Conservation (phyloP, 208 protist species). For the Wallacemonas sp. region DNA sequence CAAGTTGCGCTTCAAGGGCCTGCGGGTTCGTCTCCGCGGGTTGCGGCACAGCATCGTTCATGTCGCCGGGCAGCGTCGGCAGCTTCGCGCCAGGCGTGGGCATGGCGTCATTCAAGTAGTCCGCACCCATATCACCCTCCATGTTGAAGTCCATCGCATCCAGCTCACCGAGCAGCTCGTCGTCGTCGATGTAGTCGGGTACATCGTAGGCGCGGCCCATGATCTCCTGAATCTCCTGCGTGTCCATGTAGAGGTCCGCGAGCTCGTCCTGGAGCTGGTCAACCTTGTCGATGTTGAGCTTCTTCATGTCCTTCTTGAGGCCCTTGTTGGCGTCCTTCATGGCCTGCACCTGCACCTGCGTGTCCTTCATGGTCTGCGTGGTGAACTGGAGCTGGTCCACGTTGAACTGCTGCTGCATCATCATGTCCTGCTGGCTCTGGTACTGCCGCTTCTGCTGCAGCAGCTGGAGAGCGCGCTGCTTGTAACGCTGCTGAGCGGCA, state of each 20-base stretch:
- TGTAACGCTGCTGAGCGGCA: constrained; percentile 81
- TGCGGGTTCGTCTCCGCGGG: constrained; percentile 64
- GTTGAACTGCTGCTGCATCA: constrained; percentile 93
- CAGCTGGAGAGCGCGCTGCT: constrained; percentile 88
- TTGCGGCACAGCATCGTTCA: constrained; percentile 26
- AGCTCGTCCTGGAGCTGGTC: constrained; percentile 90
- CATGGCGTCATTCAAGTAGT: constrained; percentile 82
- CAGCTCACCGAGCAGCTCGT: constrained; percentile 90
- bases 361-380: constrained; percentile 90
- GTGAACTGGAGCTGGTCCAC: constrained; percentile 94
- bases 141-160: constrained; percentile 88
- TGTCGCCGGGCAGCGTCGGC: constrained; percentile 40
- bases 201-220: constrained; percentile 91
- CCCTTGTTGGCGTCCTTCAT: constrained; percentile 89
- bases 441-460: constrained; percentile 94
- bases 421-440: constrained; percentile 87
- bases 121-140: constrained; percentile 29
- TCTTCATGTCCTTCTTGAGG: constrained; percentile 88
- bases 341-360: constrained; percentile 82
- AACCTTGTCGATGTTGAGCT: constrained; percentile 85
- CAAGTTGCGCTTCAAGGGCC: constrained; percentile 87
- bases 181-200: constrained; percentile 92
- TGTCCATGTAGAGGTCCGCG: constrained; percentile 90
- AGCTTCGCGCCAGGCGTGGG: constrained; percentile 61
- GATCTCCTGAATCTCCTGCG: constrained; percentile 93